Evolutionary conservation across 2,329 filamentous ascomycete genomes (phyloP).

Genomic region (Colletotrichum shisoi): DNA sequence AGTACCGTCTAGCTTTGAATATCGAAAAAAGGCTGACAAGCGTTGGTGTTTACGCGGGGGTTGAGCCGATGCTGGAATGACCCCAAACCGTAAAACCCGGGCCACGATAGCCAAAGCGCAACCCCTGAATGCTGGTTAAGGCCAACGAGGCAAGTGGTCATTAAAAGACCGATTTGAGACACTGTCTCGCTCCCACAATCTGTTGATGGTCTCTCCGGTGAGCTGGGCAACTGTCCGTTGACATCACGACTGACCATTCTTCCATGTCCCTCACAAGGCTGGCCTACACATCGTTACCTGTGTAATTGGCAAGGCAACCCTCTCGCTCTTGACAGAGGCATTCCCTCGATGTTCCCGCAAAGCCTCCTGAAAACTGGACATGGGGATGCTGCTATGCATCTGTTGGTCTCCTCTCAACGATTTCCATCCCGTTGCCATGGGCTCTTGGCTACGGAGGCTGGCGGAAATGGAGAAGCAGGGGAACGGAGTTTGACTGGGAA

Average conservation of each 20-base stretch:
- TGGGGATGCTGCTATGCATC: background rate
- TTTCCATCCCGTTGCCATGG: background rate
- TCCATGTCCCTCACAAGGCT: slow-evolving; percentile 9
- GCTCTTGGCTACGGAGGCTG: background rate
- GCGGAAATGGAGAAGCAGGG: background rate
- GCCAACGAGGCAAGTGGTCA: background rate
- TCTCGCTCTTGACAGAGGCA: background rate
- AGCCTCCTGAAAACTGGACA: background rate
- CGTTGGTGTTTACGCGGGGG: background rate
- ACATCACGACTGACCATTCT: background rate
- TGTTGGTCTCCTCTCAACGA: background rate
- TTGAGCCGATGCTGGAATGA: background rate
- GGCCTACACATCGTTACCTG: background rate
- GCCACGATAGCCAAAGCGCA: background rate
- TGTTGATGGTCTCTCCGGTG: background rate
- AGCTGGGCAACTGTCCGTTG: background rate
- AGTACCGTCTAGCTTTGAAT: background rate
- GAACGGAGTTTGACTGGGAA: background rate
- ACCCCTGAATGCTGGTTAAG: background rate
- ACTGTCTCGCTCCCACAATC: background rate
- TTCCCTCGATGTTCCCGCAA: background rate
- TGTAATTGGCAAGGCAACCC: background rate
- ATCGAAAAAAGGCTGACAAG: background rate
- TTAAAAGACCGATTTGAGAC: background rate
- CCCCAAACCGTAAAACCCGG: background rate